Evolutionary conservation across 148 eudicot genomes (phyloP).

Genomic region (Bassia scoparia): DNA sequence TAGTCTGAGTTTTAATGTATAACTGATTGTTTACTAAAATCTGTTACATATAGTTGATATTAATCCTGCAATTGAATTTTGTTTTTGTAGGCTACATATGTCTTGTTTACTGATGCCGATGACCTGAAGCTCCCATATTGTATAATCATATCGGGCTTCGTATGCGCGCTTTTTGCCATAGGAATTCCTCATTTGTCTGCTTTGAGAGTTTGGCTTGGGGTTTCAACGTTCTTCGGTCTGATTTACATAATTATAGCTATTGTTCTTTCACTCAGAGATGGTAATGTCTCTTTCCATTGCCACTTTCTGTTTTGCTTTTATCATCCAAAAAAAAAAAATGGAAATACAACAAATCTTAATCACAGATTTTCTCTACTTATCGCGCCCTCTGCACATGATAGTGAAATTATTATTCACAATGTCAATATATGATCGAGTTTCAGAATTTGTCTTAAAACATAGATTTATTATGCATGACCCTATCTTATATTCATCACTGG

Average conservation of each 20-base stretch:
- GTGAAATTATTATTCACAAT: not conserved
- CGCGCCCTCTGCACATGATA: not conserved
- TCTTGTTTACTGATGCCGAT: constrained; percentile 47
- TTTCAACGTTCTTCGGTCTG: constrained; percentile 72
- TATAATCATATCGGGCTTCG: constrained; percentile 68
- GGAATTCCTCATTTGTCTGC: constrained; percentile 86
- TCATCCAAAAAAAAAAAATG: too few species aligned
- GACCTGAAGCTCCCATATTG: constrained; percentile 77
- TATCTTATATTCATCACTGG: too few species aligned
- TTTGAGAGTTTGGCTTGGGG: constrained; percentile 74
- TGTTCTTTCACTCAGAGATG: constrained; percentile 64
- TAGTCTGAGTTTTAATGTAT: constrained; percentile 11
- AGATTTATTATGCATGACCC: not conserved
- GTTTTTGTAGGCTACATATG: constrained; percentile 64
- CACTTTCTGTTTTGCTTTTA: not conserved
- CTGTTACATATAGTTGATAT: not conserved
- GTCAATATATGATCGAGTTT: not conserved
- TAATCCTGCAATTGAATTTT: not conserved
- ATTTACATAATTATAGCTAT: constrained; percentile 65
- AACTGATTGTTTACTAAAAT: not conserved
- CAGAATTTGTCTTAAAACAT: not conserved
- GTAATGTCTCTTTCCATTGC: constrained; percentile 37
- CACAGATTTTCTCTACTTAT: not conserved
- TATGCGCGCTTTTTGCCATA: constrained; percentile 76
- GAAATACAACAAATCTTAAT: not conserved